Conservation (phyloP, 768 basidiomycete genomes). For the Mycena leptocephala region DNA sequence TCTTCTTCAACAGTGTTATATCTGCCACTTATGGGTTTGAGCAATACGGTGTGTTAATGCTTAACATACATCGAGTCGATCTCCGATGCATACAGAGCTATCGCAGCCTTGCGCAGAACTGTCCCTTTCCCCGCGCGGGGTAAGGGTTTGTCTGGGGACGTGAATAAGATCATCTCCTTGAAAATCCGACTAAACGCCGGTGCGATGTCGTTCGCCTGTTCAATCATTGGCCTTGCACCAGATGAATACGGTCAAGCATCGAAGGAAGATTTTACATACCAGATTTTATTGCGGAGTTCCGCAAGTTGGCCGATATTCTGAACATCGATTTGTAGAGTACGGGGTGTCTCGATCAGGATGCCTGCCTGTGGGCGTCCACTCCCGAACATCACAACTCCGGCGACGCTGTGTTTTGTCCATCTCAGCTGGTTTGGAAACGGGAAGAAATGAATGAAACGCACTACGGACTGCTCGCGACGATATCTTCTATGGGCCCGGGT, state of each 20-base stretch:
- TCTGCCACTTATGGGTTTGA: slow-evolving; percentile 27
- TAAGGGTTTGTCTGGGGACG: slow-evolving; percentile 58
- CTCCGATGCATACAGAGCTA: slow-evolving; percentile 56
- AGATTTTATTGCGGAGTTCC: slow-evolving; percentile 51
- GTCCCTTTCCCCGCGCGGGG: slow-evolving; percentile 64
- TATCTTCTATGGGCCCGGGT: slow-evolving; percentile 45
- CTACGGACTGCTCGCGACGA: slow-evolving; percentile 39
- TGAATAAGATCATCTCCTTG: slow-evolving; percentile 61
- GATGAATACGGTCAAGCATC: background rate
- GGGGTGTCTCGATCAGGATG: slow-evolving; percentile 48
- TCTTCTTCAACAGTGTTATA: slow-evolving; percentile 47
- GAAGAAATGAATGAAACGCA: slow-evolving; percentile 23
- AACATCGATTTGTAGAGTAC: slow-evolving; percentile 47
- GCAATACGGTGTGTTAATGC: background rate
- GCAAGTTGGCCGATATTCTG: slow-evolving; percentile 45
- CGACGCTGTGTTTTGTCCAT: slow-evolving; percentile 37
- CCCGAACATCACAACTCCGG: slow-evolving; percentile 59
- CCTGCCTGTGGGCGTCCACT: slow-evolving; percentile 50
- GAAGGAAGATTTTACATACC: slow-evolving; percentile 42
- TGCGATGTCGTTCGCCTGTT: slow-evolving; percentile 58
- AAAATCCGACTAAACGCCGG: slow-evolving; percentile 61
- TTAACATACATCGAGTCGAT: slow-evolving; percentile 55
- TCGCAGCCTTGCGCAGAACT: slow-evolving; percentile 56
- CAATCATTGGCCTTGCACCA: slow-evolving; percentile 51
- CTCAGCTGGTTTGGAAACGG: background rate